Base-by-base conservation (phyloP, 257 asterid genomes). In the Forsythia viridissima region DNA sequence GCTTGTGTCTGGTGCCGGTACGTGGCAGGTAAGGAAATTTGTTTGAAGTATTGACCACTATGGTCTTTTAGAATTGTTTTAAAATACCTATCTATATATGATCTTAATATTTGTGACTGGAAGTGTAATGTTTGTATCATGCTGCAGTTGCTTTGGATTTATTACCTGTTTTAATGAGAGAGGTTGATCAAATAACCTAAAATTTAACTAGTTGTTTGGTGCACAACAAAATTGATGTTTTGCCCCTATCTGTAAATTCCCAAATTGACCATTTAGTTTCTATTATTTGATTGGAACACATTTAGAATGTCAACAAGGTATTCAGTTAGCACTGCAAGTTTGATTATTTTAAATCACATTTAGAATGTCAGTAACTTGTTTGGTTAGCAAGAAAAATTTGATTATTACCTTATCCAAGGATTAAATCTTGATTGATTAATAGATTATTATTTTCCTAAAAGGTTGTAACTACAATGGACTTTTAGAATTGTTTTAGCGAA, bases 311-410 rank as follows among this genome's bases (percentile, higher is more conserved):
- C 2, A 59, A 59, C 10, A 59, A 59, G 11, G 67, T 59, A n/a
- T 59, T 59, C 67, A 59, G 67, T 7, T 2, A 4, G 11, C 30
- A n/a, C 5, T 4, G 11, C 34, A 59, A 59, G n/a, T 7, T 18
- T 59, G 3, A 59, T n/a, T n/a, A n/a, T 59, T 59, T 40, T 41
- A 20, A 39, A 16, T 2, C 44, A 40, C 24, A 41, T 59, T 57
- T 75, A 36, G 44, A 82, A 59, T 55, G 11, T 37, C 34, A 20
- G 18, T 69, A 73, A 40, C 55, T 46, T 51, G 79, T 30, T 21
- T 9, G 21, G 18, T 59, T 59, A 21, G 67, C 36, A 18, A 6
- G 36, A 59, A 59, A 59, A 9, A 6, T 6, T 55, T 20, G 36
- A 59, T 59, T 59, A 21, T 59, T n/a, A 57, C 66, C 30, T n/a